Evolutionary conservation across 2,329 filamentous ascomycete species (phyloP), one percentile per base, ranked within the genome.

Genomic region (Tolypocladium ovalisporum): DNA sequence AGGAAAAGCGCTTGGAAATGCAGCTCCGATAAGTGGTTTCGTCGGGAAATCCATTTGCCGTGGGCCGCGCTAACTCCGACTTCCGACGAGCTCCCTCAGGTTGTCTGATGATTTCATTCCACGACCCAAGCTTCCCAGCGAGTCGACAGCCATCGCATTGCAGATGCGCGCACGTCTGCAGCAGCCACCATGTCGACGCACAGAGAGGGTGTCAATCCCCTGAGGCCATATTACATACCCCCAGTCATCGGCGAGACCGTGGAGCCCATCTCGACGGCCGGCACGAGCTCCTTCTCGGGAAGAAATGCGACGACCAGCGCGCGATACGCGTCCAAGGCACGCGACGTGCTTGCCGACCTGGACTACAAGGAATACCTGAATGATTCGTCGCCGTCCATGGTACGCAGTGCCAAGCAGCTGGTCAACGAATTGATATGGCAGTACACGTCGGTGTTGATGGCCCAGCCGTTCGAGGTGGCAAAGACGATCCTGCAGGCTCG

Each of bases 381-480:
- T 44, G 90, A 95, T 58, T 77, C 83, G 27, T 89, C 88, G 34
- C 89, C 88, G 0, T 89, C 89, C 1, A 80, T 85, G 34, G 79
- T 90, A 13, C 87, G 89, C 64, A 88, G 88, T 62, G 78, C 87
- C 49, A 89, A 88, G 68, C 86, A 87, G 61, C 75, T 96, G 60
- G 68, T 96, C 53, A 91, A 97, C 69, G 87, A 92, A 70, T 83
- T 94, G 62, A 70, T 96, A 71, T 95, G 92, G 86, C 93, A 94
- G 69, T 99, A 99, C 75, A 88, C 87, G 17, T 90, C 87, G 58
- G 86, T 96, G 29, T 73, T 97, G 67, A 86, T 96, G 69, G 88
- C 90, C 56, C 94, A 99, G 74, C 94, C 94, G 17, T 97, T 99
- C 71, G 94, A 97, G 77, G 92, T 97, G 58, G 91, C 93, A 67